Percentiles rank a stretch among this genome's conserved stretches.
These are phyloP conservation scores for Curvularia eragrostidis DNA, from an alignment of 2,329 filamentous ascomycete genomes.

Conservation along the genomic window DNA sequence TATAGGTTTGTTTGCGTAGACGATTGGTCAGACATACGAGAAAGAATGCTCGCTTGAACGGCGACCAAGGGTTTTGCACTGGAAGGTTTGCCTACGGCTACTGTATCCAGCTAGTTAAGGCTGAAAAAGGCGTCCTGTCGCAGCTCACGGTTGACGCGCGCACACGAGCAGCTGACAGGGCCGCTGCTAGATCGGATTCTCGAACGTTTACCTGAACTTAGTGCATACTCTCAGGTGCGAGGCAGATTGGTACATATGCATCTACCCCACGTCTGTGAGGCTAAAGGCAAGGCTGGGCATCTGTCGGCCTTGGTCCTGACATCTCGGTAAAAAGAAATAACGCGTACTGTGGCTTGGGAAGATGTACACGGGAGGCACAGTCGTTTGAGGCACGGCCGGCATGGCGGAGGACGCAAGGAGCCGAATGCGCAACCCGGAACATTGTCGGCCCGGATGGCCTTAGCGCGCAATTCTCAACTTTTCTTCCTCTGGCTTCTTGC, in stretches of 20 bases:
- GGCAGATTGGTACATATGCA: not conserved
- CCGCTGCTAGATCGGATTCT: not conserved
- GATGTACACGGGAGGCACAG: too few relatives aligned
- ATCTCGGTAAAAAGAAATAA: not conserved
- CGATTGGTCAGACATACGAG: not conserved
- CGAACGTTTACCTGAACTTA: not conserved
- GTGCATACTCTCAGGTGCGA: not conserved
- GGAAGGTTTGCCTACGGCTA: not conserved
- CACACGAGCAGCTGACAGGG: not conserved
- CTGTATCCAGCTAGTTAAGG: not conserved
- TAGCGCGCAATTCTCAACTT: conserved; percentile 14
- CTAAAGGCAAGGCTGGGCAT: not conserved
- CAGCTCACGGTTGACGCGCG: not conserved
- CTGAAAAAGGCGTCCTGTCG: not conserved
- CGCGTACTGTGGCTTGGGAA: not conserved
- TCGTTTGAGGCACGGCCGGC: too few relatives aligned
- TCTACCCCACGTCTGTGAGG: not conserved
- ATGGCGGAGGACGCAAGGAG: conserved; percentile 1
- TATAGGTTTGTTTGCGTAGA: not conserved
- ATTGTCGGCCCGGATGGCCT: conserved; percentile 12
- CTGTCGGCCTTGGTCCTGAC: not conserved
- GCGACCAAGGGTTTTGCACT: not conserved
- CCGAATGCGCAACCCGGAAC: conserved; percentile 10
- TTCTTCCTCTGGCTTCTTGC: conserved; percentile 11
- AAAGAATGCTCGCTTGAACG: not conserved